Base-by-base conservation (phyloP, 148 eudicot genomes). In the Dianthus caryophyllus region DNA sequence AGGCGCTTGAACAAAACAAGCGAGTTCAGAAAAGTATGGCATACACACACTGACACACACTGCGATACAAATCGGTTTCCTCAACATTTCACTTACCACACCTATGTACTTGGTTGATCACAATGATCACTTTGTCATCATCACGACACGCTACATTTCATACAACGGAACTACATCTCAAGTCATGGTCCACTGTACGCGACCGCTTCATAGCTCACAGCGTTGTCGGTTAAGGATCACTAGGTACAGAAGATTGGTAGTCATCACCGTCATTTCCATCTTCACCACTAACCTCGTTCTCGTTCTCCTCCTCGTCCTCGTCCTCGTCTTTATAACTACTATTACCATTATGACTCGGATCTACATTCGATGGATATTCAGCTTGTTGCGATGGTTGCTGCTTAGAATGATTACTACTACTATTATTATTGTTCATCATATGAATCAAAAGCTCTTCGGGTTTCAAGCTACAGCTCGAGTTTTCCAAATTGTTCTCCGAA, bases 371-470 rank as follows among this genome's bases (percentile, higher is more conserved):
- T 49, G 17, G 25, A 20, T 61, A 31, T 54, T 64, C 63, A 44
- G 59, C 76, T 49, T 64, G 69, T 12, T 49, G 76, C 26, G 55
- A 72, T 17, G 36, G 74, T 27, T 65, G 72, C 71, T 76, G 73
- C 44, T 54, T 75, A 39, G 70, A 54, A 21, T 64, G 71, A 64
- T 76, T n/a, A n/a, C n/a, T n/a, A n/a, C n/a, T n/a, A n/a, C n/a
- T n/a, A n/a, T n/a, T n/a, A n/a, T n/a, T 74, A 64, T 76, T 74
- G 66, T 76, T 80, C 82, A 77, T 74, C 80, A 86, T 79, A 58
- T 84, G 88, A 77, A 83, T 68, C 75, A 86, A 76, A 27, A 86
- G 83, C 70, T 82, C 77, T 71, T 82, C 96, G 3, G 96, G 88
- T 74, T 76, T 84, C 60, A 81, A 57, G 73, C 78, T 84, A 76